Evolutionary conservation across 352 stramenopile species (phyloP), one percentile per base, ranked within the genome.

Genomic region (Pythium grandisporangium): DNA sequence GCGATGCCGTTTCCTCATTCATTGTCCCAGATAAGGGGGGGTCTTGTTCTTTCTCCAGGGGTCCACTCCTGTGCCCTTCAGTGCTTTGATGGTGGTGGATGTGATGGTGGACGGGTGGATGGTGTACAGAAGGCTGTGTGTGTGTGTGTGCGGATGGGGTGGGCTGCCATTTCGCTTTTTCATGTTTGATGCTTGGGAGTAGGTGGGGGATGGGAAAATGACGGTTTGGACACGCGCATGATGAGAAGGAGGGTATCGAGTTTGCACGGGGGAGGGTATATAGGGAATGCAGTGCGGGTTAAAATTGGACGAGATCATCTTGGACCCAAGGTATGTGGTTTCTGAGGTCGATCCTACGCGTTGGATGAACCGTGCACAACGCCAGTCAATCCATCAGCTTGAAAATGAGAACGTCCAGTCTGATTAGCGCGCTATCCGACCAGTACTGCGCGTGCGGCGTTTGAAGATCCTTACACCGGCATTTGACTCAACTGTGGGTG

Each of bases 281-380:
- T 11, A 2, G 33, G 33, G 33, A 38, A 38, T 1, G 33, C n/a
- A n/a, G n/a, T n/a, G n/a, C n/a, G n/a, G n/a, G n/a, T n/a, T n/a
- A n/a, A n/a, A n/a, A n/a, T n/a, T n/a, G n/a, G n/a, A n/a, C n/a
- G n/a, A n/a, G n/a, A n/a, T n/a, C n/a, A n/a, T n/a, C n/a, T 38
- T 38, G 33, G 19, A 38, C 33, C 33, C 19, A 16, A 38, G 33
- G n/a, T n/a, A 38, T 38, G 33, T 11, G 19, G 33, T 38, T 38
- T 38, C 19, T 16, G 33, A 38, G 33, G 33, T 38, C 33, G 33
- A 20, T 20, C 33, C 33, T 20, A 16, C 33, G 11, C 33, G 19
- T 16, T 38, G 1, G 13, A 20, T 38, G 33, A n/a, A n/a, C n/a
- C n/a, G n/a, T n/a, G n/a, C n/a, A n/a, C n/a, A n/a, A 38, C 19